These are phyloP conservation scores for Lolium rigidum DNA, from an alignment of 176 grass and related monocot species.

Conservation along the genomic window DNA sequence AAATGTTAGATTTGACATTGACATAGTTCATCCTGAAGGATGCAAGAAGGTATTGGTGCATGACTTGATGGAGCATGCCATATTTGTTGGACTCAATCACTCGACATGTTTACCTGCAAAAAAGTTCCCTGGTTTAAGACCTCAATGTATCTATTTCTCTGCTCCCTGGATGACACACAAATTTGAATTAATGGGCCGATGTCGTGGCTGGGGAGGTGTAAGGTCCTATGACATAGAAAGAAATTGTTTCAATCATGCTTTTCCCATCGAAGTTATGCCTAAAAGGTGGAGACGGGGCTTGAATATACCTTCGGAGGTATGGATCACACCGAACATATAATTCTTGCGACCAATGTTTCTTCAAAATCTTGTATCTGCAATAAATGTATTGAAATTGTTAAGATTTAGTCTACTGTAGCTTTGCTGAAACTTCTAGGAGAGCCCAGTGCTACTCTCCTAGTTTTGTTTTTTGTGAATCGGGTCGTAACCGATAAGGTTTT, in stretches of 20 bases:
- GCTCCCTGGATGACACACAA: not conserved
- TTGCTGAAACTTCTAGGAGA: too few relatives aligned
- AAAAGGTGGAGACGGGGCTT: not conserved
- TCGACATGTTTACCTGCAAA: conserved; percentile 3
- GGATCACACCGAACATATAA: conserved; percentile 18
- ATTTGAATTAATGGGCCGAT: not conserved
- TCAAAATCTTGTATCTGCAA: not conserved
- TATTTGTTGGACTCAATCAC: conserved; percentile 35
- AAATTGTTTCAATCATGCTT: not conserved
- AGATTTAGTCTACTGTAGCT: too few relatives aligned
- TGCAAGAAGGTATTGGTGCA: not conserved
- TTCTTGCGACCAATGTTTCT: not conserved
- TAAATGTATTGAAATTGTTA: too few relatives aligned
- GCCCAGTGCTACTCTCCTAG: too few relatives aligned
- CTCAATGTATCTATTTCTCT: too few relatives aligned
- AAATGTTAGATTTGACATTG: not conserved
- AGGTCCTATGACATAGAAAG: not conserved
- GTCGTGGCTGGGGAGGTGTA: not conserved
- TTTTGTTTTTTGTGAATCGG: too few relatives aligned
- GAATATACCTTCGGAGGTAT: not conserved
- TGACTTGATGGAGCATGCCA: not conserved
- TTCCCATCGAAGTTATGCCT: not conserved
- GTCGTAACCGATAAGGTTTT: too few relatives aligned
- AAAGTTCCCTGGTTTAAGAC: not conserved
- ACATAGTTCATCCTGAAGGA: not conserved